A percentile compares a stretch with the other conserved stretches of the same genome.
phyloP scores from a whole-genome alignment of 78 protist genomes.

The Guillardia theta region DNA sequence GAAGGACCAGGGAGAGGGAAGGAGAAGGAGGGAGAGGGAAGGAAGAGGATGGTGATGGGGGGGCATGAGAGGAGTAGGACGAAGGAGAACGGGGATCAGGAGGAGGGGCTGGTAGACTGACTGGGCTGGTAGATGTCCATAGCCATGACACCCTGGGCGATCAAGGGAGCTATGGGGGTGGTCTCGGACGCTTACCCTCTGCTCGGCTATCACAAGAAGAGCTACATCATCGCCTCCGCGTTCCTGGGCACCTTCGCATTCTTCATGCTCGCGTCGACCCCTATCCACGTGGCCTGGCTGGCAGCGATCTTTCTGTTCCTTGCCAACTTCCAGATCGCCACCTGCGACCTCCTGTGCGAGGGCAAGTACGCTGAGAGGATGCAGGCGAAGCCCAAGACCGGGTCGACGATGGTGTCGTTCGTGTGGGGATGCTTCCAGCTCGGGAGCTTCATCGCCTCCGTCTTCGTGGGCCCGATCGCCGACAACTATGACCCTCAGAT shows the following conservation, averaged over 20 bases:
- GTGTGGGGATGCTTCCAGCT: slow-evolving; percentile 24
- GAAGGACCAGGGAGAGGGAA: too few relatives aligned
- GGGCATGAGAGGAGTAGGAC: too few relatives aligned
- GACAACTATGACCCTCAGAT: slow-evolving; percentile 4
- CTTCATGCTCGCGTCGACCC: background rate
- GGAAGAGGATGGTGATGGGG: too few relatives aligned
- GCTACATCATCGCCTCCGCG: slow-evolving; percentile 27
- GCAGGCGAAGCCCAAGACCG: slow-evolving; percentile 36
- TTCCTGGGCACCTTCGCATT: slow-evolving; percentile 15
- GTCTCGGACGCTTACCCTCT: slow-evolving; percentile 51
- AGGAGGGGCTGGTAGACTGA: too few relatives aligned
- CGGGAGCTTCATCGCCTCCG: background rate
- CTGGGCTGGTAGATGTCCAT: too few relatives aligned
- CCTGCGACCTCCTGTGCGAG: slow-evolving; percentile 32
- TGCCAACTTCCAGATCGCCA: slow-evolving; percentile 20
- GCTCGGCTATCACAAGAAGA: slow-evolving; percentile 49
- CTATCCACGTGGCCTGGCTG: background rate
- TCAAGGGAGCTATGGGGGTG: slow-evolving; percentile 49
- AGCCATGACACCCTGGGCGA: slow-evolving; percentile 44
- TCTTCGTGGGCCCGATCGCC: slow-evolving; percentile 22
- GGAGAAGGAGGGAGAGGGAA: too few relatives aligned
- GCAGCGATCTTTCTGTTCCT: background rate
- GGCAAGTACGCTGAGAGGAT: slow-evolving; percentile 40
- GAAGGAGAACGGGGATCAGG: too few relatives aligned
- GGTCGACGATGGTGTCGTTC: background rate